phyloP scores from a whole-genome alignment of 345 rosid species.

The Pelargonium nanum region DNA sequence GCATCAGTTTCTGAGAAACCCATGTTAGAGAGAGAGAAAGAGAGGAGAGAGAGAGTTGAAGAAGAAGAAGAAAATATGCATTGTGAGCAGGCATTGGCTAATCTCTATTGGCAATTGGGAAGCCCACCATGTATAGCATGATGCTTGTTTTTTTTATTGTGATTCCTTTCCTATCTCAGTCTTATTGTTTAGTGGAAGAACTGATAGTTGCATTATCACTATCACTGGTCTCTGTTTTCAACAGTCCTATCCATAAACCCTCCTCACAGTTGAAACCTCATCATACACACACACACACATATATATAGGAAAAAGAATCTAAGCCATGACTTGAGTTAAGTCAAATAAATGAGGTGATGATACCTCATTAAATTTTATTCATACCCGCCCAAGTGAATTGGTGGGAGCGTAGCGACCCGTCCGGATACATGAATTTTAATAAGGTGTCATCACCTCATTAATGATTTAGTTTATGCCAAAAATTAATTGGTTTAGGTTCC shows the following conservation, averaged over 20 bases:
- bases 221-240: background rate
- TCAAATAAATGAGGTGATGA: no score
- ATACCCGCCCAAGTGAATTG: no score
- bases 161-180: background rate
- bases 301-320: no score
- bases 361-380: no score
- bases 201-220: background rate
- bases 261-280: background rate
- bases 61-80: no score
- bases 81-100: background rate
- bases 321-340: no score
- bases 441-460: no score
- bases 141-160: background rate
- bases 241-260: background rate
- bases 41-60: background rate
- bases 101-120: background rate
- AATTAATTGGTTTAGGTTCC: no score
- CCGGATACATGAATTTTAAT: no score
- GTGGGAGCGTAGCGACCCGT: no score
- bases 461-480: no score
- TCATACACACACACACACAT: background rate
- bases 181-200: background rate
- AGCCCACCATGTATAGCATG: background rate
- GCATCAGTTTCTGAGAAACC: background rate
- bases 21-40: background rate